phyloP scores from a whole-genome alignment of 139 green algal species.

The Coelastrella sp. region DNA sequence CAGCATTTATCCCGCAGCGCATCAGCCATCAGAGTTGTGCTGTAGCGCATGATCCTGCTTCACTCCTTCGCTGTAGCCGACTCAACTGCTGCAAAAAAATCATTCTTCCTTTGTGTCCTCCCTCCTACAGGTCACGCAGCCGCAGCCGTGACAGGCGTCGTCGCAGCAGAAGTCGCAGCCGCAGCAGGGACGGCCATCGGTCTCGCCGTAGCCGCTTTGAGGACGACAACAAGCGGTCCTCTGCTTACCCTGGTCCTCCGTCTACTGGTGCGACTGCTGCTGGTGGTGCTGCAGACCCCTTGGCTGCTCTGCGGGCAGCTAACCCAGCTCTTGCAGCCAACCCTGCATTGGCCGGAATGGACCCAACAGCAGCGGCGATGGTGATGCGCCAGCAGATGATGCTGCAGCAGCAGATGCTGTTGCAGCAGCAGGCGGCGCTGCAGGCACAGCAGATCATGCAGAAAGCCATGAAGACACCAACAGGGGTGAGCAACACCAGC shows the following conservation, averaged over 20 bases:
- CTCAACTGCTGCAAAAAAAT: neutral
- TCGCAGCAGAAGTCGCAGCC: slow-evolving; percentile 13
- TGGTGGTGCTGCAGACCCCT: slow-evolving; percentile 7
- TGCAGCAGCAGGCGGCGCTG: slow-evolving; percentile 39
- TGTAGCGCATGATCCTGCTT: neutral
- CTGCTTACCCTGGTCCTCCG: neutral
- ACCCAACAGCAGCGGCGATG: neutral
- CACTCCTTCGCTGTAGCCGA: too few relatives aligned
- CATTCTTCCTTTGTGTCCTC: neutral
- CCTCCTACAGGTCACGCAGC: slow-evolving; percentile 17
- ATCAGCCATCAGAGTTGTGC: neutral
- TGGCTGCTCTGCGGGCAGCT: slow-evolving; percentile 8
- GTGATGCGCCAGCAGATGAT: slow-evolving; percentile 36
- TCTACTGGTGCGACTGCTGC: neutral
- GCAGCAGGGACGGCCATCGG: slow-evolving; percentile 12
- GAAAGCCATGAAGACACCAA: slow-evolving; percentile 9
- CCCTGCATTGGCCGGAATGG: slow-evolving; percentile 22
- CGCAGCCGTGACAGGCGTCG: slow-evolving; percentile 10
- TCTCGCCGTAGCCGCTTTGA: slow-evolving; percentile 9
- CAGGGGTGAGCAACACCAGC: neutral
- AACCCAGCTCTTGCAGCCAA: slow-evolving; percentile 33
- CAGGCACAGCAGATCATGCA: slow-evolving; percentile 43
- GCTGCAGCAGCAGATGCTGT: slow-evolving; percentile 39
- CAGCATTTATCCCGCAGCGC: neutral
- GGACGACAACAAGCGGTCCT: neutral